phyloP scores from a whole-genome alignment of 768 basidiomycete species.

The Epithele typhae region DNA sequence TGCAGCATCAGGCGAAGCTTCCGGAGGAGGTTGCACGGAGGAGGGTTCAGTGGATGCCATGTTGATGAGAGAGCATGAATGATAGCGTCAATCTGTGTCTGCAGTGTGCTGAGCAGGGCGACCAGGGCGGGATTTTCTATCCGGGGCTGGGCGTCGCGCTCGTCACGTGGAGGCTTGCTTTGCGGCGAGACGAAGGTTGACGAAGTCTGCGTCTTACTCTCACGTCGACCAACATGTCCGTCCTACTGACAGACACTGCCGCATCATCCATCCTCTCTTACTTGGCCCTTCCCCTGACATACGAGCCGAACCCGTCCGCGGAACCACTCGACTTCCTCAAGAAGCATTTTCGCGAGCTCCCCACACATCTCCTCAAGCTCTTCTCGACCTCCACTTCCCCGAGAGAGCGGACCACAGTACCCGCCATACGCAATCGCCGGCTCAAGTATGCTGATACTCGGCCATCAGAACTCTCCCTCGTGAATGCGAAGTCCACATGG shows the following conservation, averaged over 20 bases:
- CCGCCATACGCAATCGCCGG: constrained; percentile 68
- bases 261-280: constrained; percentile 34
- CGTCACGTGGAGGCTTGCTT: not conserved
- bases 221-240: too few relatives aligned
- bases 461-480: constrained; percentile 54
- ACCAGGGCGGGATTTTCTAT: constrained; percentile 12
- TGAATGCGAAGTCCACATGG: constrained; percentile 54
- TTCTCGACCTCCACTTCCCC: constrained; percentile 48
- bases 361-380: constrained; percentile 51
- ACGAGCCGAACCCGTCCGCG: constrained; percentile 53
- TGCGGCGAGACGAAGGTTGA: too few relatives aligned
- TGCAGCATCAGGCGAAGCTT: not conserved
- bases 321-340: constrained; percentile 62
- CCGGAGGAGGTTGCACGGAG: not conserved
- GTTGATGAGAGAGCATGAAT: not conserved
- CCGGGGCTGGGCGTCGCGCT: not conserved
- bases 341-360: constrained; percentile 55
- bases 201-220: too few relatives aligned
- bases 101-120: not conserved
- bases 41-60: constrained; percentile 5
- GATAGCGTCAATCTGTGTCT: too few relatives aligned
- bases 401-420: constrained; percentile 59
- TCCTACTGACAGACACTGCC: too few relatives aligned
- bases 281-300: constrained; percentile 54
- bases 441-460: constrained; percentile 53